Conservation (phyloP, 2,329 filamentous ascomycete species). For the Orbilia quercus region DNA sequence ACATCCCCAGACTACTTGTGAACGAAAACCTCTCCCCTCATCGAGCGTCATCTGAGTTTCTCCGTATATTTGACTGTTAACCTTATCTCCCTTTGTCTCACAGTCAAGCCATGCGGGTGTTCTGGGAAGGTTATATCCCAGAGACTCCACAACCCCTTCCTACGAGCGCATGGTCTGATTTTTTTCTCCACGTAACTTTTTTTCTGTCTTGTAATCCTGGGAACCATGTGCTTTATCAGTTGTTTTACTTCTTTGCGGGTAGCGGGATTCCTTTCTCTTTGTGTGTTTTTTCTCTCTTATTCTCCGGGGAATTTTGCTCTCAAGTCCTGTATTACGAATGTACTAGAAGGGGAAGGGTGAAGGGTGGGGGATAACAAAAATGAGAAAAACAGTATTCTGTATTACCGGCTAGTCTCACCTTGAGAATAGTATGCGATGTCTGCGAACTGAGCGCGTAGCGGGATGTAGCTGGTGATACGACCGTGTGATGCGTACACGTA, state of each 20-base stretch:
- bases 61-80: constrained; percentile 6
- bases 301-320: constrained; percentile 30
- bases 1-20: too few relatives aligned
- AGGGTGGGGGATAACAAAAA: background rate
- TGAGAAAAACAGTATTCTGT: constrained; percentile 25
- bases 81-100: constrained; percentile 4
- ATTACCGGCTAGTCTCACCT: too few relatives aligned
- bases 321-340: constrained; percentile 30
- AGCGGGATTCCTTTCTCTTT: constrained; percentile 38
- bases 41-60: constrained; percentile 8
- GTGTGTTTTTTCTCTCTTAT: constrained; percentile 28
- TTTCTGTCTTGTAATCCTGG: constrained; percentile 14
- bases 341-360: constrained; percentile 13
- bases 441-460: too few relatives aligned
- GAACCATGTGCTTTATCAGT: constrained; percentile 23
- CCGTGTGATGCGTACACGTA: too few relatives aligned
- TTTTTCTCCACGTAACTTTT: constrained; percentile 2
- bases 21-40: background rate
- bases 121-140: too few relatives aligned
- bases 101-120: too few relatives aligned
- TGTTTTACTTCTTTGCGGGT: constrained; percentile 33
- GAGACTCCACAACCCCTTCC: too few relatives aligned
- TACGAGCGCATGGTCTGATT: background rate
- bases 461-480: too few relatives aligned
- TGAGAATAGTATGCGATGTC: too few relatives aligned